Base-by-base conservation (phyloP, 2,329 filamentous ascomycete genomes). In the Parafenestella ontariensis region DNA sequence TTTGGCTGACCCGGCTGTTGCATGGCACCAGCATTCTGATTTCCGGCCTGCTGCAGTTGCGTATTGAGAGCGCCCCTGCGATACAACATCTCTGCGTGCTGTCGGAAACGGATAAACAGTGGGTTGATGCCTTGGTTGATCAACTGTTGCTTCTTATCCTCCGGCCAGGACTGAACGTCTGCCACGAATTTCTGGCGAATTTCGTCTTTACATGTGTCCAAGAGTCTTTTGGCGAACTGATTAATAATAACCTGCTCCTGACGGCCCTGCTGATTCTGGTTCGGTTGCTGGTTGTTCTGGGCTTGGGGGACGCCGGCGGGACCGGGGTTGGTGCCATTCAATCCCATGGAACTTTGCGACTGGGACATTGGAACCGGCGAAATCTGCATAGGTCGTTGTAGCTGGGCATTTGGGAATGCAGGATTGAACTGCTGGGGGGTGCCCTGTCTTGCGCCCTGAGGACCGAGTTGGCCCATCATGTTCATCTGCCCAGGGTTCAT, bases 331-430 rank as follows among this genome's bases (percentile, higher is more conserved):
- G 62, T 59, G 11, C 55, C 59, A 46, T 74, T 73, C 44, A 71
- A 68, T 18, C 71, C 69, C 69, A 75, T 74, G 9, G 64, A 61
- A 2, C 72, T 68, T 15, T 66, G 66, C 29, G 61, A 60, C 29
- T 72, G 70, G 17, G 63, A 54, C 73, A 74, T 75, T 21, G 75
- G 73, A 40, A 84, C 79, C 0, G 81, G 78, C 2, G 82, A 82
- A 3, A 78, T 67, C 59, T 83, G 82, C 76, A 83, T 79, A 21
- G 74, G 80, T 20, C 78, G 79, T 49, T 79, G 80, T 57, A 83
- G 76, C 52, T 83, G 81, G 18, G 79, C 76, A 46, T 76, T 75
- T 11, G 80, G 77, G 54, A 83, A 82, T 31, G 65, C 68, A 29
- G 70, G 72, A 15, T 69, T 70, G 56, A 79, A 77, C 48, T 79